Base-by-base conservation (phyloP, 768 basidiomycete species). In the Termitomyces sp. region DNA sequence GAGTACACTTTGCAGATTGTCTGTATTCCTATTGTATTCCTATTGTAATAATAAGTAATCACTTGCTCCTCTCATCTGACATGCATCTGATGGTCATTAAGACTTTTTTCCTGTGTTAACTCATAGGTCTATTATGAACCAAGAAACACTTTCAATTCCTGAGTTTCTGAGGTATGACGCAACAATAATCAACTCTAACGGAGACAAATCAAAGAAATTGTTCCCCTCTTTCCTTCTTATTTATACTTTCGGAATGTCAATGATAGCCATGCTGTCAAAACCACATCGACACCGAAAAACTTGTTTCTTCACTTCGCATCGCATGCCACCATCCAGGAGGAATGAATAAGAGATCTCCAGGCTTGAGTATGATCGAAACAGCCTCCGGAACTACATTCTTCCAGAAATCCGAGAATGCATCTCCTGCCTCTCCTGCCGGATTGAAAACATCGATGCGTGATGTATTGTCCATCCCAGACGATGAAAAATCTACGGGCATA, bases 251-350 rank as follows among this genome's bases (percentile, higher is more conserved):
- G 16, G 7, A 18, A 6, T 18, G 7, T 18, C 18, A 41, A 41
- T 18, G 18, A 43, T 43, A 43, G 41, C n/a, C 16, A 18, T 16
- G 14, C 5, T 18, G 18, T 62, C 55, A 95, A 71, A 93, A 95
- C 92, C 93, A 95, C 82, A 93, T 88, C 35, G 94, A 95, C 49
- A 95, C 80, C 46, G 93, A 95, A 69, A 92, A 88, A 74, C 92
- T 93, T 41, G 79, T 84, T 26, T 82, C 81, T 73, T 92, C 91
- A 71, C 86, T 88, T 63, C 86, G 83, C 89, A 93, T 91, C 18
- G 88, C 89, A 71, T 96, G 93, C 93, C 93, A 96, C 93, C 93
- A 96, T 32, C 91, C 87, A 4, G 91, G 89, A 20, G 96, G 96
- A 64, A 98, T 87, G 69, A 91, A 89, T 48, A 98, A 75, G 47